Conservation (phyloP, 257 asterid species). For the Solanum bulbocastanum region DNA sequence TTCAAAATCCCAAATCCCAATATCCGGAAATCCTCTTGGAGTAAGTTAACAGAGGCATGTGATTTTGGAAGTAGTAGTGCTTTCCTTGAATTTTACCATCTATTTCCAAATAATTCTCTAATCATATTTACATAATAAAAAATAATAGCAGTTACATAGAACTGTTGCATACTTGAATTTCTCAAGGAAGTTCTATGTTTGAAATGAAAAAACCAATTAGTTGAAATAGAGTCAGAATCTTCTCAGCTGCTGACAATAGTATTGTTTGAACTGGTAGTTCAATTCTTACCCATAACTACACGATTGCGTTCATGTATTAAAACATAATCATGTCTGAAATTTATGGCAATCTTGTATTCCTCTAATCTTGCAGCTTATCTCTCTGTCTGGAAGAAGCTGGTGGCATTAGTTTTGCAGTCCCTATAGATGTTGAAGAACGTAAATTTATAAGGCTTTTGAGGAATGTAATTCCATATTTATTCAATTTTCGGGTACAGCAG, state of each 20-base stretch:
- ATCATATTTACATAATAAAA: background rate
- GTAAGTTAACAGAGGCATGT: background rate
- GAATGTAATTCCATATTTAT: background rate
- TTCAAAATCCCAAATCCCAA: background rate
- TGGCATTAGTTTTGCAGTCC: background rate
- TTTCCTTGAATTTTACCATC: background rate
- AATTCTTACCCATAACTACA: background rate
- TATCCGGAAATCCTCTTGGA: no score
- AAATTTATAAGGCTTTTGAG: background rate
- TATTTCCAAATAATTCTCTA: background rate
- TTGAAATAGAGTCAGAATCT: background rate
- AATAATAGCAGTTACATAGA: background rate
- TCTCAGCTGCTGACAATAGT: background rate
- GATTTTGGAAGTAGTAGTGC: background rate
- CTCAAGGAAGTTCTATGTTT: background rate
- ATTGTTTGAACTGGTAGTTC: background rate
- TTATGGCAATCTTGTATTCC: background rate
- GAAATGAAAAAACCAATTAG: background rate
- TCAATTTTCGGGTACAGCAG: background rate
- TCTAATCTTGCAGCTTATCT: slow-evolving; percentile 25
- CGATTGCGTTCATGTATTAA: background rate
- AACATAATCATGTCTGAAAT: background rate
- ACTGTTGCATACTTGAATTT: background rate
- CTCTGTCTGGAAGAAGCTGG: slow-evolving; percentile 20
- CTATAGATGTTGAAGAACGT: background rate